Base-by-base conservation (phyloP, 164 flowering plant genomes). In the Buxus sempervirens region DNA sequence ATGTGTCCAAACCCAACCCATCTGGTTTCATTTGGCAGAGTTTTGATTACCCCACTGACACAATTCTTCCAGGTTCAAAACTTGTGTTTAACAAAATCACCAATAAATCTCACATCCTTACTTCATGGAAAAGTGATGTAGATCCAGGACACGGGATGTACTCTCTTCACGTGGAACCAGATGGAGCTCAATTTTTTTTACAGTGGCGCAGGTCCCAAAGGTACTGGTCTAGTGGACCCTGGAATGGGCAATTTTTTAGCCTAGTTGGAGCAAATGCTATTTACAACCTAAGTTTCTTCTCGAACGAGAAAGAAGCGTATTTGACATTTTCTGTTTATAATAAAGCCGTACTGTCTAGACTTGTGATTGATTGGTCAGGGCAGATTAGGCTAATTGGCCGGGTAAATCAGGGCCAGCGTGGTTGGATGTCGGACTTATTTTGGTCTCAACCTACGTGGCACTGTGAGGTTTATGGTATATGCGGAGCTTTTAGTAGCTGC, bases 71-170 rank as follows among this genome's bases (percentile, higher is more conserved):
- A n/a, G n/a, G n/a, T n/a, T n/a, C n/a, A n/a, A 61, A 54, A n/a
- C 21, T 72, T 21, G 75, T 70, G 13, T 12, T 32, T 13, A 56
- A 66, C 36, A 45, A 22, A 24, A 60, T 9, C 23, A 66, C 65
- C 5, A 75, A 71, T 13, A 42, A 69, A 12, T 25, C n/a, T n/a
- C n/a, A n/a, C n/a, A n/a, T n/a, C n/a, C n/a, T n/a, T n/a, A n/a
- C n/a, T n/a, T n/a, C n/a, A n/a, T n/a, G n/a, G n/a, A n/a, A n/a
- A n/a, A n/a, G n/a, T n/a, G n/a, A n/a, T n/a, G n/a, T n/a, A n/a
- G n/a, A n/a, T n/a, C n/a, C n/a, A n/a, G n/a, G n/a, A n/a, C n/a
- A n/a, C n/a, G n/a, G n/a, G n/a, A n/a, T n/a, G n/a, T n/a, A n/a
- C n/a, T n/a, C n/a, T n/a, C n/a, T n/a, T n/a, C n/a, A n/a, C n/a